Percentiles rank a stretch among this genome's conserved stretches.
Conservation (phyloP, 2,329 filamentous ascomycete genomes). For the Calonectria henricotiae region DNA sequence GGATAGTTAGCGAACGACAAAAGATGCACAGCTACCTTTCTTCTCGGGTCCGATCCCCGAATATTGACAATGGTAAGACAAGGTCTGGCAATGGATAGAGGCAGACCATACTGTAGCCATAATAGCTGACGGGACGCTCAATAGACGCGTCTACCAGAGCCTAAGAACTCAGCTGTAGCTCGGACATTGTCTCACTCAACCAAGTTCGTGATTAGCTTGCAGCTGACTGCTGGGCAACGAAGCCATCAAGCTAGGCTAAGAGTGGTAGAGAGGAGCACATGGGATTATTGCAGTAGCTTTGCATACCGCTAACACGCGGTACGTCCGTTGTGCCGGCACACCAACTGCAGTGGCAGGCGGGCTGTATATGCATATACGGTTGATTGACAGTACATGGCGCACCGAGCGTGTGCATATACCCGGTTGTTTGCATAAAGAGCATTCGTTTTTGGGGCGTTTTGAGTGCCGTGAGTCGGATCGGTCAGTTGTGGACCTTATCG, state of each 20-base stretch:
- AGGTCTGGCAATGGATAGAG: not conserved
- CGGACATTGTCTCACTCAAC: slow-evolving; percentile 39
- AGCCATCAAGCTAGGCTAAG: slow-evolving; percentile 16
- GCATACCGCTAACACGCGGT: slow-evolving; percentile 15
- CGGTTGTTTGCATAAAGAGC: slow-evolving; percentile 17
- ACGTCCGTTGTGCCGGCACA: slow-evolving; percentile 13
- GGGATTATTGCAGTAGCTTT: slow-evolving; percentile 18
- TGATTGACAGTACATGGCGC: not conserved
- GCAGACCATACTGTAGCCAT: not conserved
- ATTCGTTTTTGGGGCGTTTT: slow-evolving; percentile 8
- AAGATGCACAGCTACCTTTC: slow-evolving; percentile 19
- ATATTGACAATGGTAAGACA: slow-evolving; percentile 4
- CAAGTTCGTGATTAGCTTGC: slow-evolving; percentile 26
- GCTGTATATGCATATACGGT: slow-evolving; percentile 25
- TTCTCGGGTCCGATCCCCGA: slow-evolving; percentile 18
- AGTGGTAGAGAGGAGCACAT: slow-evolving; percentile 19
- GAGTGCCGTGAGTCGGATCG: slow-evolving; percentile 32
- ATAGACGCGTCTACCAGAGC: slow-evolving; percentile 25
- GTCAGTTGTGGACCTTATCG: slow-evolving; percentile 10
- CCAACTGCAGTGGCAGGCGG: slow-evolving; percentile 15
- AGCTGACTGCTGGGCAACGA: slow-evolving; percentile 13
- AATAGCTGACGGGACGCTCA: slow-evolving; percentile 12
- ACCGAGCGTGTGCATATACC: slow-evolving; percentile 5
- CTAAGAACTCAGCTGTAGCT: slow-evolving; percentile 37
- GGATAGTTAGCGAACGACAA: slow-evolving; percentile 7